phyloP scores from a whole-genome alignment of 345 rosid genomes.

The Heritiera fomes region DNA sequence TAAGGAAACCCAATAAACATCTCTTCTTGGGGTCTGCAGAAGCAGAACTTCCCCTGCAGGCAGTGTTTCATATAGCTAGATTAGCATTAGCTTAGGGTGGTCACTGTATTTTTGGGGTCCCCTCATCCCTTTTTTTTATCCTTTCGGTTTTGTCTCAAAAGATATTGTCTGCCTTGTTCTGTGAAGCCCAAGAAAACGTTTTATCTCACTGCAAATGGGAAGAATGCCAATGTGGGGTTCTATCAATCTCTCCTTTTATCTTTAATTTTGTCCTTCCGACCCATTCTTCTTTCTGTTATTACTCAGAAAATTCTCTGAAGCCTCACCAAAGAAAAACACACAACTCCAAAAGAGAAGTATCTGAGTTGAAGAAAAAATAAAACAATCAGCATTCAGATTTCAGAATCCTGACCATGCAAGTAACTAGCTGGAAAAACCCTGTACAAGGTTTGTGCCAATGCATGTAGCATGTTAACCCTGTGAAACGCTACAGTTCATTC shows the following conservation, averaged over 20 bases:
- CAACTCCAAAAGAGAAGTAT: neutral
- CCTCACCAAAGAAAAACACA: constrained; percentile 3
- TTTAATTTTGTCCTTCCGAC: constrained; percentile 19
- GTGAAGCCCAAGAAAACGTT: constrained; percentile 31
- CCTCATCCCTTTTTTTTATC: constrained; percentile 29
- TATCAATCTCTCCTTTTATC: constrained; percentile 26
- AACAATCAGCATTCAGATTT: neutral
- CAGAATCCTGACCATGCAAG: neutral
- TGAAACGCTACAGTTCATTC: neutral
- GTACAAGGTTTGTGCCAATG: constrained; percentile 12
- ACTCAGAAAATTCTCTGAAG: constrained; percentile 19
- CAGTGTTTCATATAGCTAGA: too few species aligned
- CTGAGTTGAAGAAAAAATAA: neutral
- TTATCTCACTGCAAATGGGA: constrained; percentile 23
- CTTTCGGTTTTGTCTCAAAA: constrained; percentile 33
- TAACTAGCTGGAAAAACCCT: neutral
- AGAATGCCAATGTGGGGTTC: constrained; percentile 28
- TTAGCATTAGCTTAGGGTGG: neutral
- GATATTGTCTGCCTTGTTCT: constrained; percentile 38
- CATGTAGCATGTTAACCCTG: constrained; percentile 1
- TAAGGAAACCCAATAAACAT: constrained; percentile 38
- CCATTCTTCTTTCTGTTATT: constrained; percentile 5
- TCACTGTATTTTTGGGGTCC: constrained; percentile 24
- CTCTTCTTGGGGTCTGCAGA: constrained; percentile 43
- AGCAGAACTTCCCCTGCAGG: constrained; percentile 26